phyloP scores from a whole-genome alignment of 306 rosid species.

The Senna siamea region DNA sequence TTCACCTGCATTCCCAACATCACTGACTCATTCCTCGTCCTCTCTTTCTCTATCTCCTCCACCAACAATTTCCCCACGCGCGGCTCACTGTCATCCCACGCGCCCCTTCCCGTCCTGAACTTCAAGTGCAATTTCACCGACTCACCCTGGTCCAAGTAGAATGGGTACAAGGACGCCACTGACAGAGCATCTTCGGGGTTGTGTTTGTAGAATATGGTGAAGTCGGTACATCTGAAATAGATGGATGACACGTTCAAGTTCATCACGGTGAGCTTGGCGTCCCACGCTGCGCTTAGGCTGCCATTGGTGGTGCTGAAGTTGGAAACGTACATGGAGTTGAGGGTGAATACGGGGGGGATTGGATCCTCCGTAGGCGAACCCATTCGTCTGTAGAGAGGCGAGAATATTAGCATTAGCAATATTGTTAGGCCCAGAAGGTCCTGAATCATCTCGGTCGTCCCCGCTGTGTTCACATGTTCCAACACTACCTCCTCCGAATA shows the following conservation, averaged over 20 bases:
- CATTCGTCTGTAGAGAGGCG: constrained; percentile 33
- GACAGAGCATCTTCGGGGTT: constrained; percentile 50
- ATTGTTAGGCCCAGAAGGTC: constrained; percentile 38
- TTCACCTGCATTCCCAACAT: constrained; percentile 56
- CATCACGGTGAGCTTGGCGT: constrained; percentile 43
- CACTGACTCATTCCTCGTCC: constrained; percentile 39
- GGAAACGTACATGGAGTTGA: constrained; percentile 49
- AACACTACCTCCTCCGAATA: background rate
- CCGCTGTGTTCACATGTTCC: background rate
- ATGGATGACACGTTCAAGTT: constrained; percentile 47
- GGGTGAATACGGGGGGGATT: constrained; percentile 36
- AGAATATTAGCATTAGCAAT: constrained; percentile 32
- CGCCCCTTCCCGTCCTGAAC: constrained; percentile 22
- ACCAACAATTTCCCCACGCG: constrained; percentile 39
- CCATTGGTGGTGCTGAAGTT: constrained; percentile 33
- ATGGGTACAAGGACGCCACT: constrained; percentile 40
- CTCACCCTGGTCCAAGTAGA: constrained; percentile 49
- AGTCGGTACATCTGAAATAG: constrained; percentile 36
- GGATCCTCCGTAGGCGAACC: constrained; percentile 35
- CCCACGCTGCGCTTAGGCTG: constrained; percentile 39
- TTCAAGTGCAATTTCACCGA: constrained; percentile 42
- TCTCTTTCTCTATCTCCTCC: constrained; percentile 53
- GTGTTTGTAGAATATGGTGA: constrained; percentile 44
- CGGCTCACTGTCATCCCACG: constrained; percentile 31
- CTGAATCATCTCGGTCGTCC: constrained; percentile 29